Evolutionary conservation across 225 moss, liverwort and hornwort genomes (phyloP), one percentile per base, ranked within the genome.

Genomic region (Bryoerythrophyllum caledonicum): DNA sequence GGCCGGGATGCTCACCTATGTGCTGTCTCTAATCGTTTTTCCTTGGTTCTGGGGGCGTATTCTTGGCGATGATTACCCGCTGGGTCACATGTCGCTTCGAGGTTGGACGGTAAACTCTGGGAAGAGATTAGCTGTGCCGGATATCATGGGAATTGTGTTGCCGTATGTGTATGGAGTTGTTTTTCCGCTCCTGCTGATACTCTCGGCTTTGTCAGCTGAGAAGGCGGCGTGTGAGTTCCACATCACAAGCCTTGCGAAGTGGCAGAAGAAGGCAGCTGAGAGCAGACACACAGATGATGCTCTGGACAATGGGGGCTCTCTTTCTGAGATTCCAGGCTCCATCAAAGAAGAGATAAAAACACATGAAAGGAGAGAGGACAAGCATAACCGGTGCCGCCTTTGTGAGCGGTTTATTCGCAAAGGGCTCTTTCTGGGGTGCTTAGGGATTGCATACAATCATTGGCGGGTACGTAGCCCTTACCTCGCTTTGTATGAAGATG

Each of bases 41-140:
- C 97, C 97, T n/a, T 97, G 97, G 97, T 94, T 94, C 63, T 94
- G 83, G 68, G 97, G 94, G 48, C 82, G 82, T 60, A 83, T 94
- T 51, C 94, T 97, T 68, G 89, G 89, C 34, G 93, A 94, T 67
- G 90, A 89, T 65, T 90, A 90, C 74, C 94, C 94, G 19, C 78
- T 93, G 35, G 97, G 97, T 20, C 74, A 86, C 60, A 86, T 97
- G 92, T 91, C 86, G 21, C 60, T 97, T 60, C 86, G 66, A 53
- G 97, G 97, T 41, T 97, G 97, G 97, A 89, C 90, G 56, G 83
- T 91, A 8, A 74, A 79, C 62, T 83, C 84, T 61, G 96, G 92
- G 41, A 38, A 38, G 38, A 38, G 38, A 38, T 79, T 93, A 35
- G 97, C 91, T 35, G 80, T 86, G 75, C 91, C 97, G 41, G 97